Evolutionary conservation across 2,329 filamentous ascomycete genomes (phyloP), one percentile per base, ranked within the genome.

Genomic region (Harringtonia lauricola): DNA sequence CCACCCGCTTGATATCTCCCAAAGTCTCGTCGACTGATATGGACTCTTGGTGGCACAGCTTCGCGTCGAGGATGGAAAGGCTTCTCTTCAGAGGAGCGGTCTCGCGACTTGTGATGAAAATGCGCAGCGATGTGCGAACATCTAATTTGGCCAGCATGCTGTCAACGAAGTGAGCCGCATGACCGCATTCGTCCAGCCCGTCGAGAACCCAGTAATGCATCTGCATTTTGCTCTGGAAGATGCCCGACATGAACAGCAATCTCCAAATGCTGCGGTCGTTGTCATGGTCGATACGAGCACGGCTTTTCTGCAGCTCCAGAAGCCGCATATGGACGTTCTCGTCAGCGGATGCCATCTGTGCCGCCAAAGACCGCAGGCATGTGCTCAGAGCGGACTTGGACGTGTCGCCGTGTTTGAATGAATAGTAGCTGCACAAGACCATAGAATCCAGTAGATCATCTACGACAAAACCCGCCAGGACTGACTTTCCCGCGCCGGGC

Each of bases 181-280:
- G 52, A 2, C 42, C 43, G 35, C 59, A 63, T 47, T 62, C 59
- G 48, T 62, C 60, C 15, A 61, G 43, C 7, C 53, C 59, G 48
- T 63, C 60, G 12, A 63, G 54, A 9, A 62, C 51, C 58, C 57
- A 61, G 44, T 52, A 58, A 22, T 56, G 52, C 13, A 39, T 44
- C 5, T 28, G n/a, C 13, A 46, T 44, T 7, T 24, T 21, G 7
- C 34, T 21, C 10, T 50, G 44, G 29, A 61, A 54, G 19, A 61
- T 53, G 6, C 48, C 44, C n/a, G 40, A 39, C 17, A 54, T 14
- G 42, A 60, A 61, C 1, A 60, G 39, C 9, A n/a, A 17, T 18
- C 54, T 50, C 54, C 57, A 57, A 12, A 62, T 41, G 7, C 31
- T 51, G 4, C 51, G 43, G 18, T 54, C 47, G 36, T 60, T 51